Conservation (phyloP, 129 eudicot species). For the Arctium lappa region DNA sequence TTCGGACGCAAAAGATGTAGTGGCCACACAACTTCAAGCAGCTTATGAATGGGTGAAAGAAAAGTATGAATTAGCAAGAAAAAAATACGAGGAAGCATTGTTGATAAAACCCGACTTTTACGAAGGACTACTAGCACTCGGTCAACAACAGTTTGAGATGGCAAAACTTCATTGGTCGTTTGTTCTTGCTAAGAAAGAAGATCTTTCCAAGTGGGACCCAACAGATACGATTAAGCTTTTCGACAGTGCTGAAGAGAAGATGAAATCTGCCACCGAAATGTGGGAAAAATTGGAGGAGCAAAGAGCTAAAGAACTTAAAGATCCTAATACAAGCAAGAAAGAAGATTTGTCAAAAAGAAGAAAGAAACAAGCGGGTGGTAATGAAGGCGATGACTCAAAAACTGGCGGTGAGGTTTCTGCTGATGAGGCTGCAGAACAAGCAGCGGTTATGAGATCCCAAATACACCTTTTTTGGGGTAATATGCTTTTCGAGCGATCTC, state of each 20-base stretch:
- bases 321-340: constrained; percentile 49
- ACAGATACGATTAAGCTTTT: constrained; percentile 55
- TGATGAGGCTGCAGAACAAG: constrained; percentile 70
- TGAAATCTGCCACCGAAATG: constrained; percentile 72
- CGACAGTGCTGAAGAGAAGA: constrained; percentile 72
- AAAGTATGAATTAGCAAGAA: constrained; percentile 72
- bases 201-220: constrained; percentile 59
- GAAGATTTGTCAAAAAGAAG: constrained; percentile 53
- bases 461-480: constrained; percentile 82
- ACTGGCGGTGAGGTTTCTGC: constrained; percentile 38
- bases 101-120: constrained; percentile 84
- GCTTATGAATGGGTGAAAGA: constrained; percentile 95
- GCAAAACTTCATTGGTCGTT: constrained; percentile 76
- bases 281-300: constrained; percentile 81
- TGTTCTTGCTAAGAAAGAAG: constrained; percentile 68
- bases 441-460: constrained; percentile 73
- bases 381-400: background rate
- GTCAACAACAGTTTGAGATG: constrained; percentile 98
- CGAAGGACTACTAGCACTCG: constrained; percentile 84
- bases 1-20: constrained; percentile 64
- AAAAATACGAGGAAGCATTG: constrained; percentile 90
- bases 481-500: constrained; percentile 84
- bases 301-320: constrained; percentile 68
- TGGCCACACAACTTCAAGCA: constrained; percentile 63
- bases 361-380: constrained; percentile 43